phyloP scores from a whole-genome alignment of 305 asterid genomes.

The Salvia sclarea region DNA sequence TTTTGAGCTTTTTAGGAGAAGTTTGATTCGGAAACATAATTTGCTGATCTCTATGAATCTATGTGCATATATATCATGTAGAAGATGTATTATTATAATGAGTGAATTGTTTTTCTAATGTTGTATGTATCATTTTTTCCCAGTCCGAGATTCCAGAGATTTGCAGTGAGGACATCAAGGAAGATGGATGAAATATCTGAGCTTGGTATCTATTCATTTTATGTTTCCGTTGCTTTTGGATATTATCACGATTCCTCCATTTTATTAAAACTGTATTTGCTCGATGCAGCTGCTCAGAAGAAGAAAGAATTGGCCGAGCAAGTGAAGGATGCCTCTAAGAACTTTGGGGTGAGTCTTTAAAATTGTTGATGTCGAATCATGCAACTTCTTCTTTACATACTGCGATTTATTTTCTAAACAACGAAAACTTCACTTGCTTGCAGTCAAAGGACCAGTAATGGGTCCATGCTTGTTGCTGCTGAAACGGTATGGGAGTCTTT shows the following conservation, averaged over 20 bases:
- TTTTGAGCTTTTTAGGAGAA: not conserved
- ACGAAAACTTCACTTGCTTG: conserved; percentile 22
- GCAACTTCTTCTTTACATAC: not conserved
- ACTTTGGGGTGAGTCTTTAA: conserved; percentile 41
- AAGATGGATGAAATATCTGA: conserved; percentile 49
- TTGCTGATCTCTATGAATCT: not conserved
- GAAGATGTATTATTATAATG: conserved; percentile 30
- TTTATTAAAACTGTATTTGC: conserved; percentile 20
- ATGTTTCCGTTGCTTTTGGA: conserved; percentile 2
- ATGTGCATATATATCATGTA: not conserved
- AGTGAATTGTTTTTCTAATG: conserved; percentile 17
- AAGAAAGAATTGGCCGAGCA: conserved; percentile 63
- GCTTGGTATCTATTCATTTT: conserved; percentile 37
- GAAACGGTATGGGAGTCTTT: not conserved
- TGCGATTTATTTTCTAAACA: not conserved
- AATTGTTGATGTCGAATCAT: not conserved
- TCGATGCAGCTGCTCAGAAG: conserved; percentile 66
- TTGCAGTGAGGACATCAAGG: conserved; percentile 79
- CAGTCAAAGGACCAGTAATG: conserved; percentile 56
- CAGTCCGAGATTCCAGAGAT: conserved; percentile 75
- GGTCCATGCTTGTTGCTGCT: not conserved
- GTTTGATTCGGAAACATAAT: not conserved
- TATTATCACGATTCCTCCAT: conserved; percentile 6
- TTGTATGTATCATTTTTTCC: not conserved
- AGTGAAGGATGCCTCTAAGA: conserved; percentile 56